Evolutionary conservation across 306 rosid species (phyloP), one percentile per base, ranked within the genome.

Genomic region (Sicyos baderoa): DNA sequence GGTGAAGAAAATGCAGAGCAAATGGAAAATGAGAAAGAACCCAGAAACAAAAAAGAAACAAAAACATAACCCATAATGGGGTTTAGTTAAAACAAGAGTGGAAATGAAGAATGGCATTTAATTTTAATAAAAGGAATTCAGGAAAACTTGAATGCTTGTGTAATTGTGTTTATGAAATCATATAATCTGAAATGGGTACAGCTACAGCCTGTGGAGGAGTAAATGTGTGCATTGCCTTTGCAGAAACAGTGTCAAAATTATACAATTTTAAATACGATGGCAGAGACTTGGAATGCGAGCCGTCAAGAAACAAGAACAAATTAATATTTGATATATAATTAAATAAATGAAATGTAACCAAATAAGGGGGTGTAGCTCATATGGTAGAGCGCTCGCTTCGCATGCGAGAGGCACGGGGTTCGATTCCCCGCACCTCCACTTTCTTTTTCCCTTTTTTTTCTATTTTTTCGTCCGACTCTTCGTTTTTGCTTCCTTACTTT

Each of bases 321-420:
- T 0, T 8, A 2, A 0, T 0, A 8, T 44, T 44, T 1, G 1
- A 44, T 9, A 44, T 8, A 25, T n/a, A n/a, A n/a, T 25, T 25
- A 25, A 25, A 25, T 1, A 25, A 25, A 1, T 1, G 29, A 25
- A 25, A 25, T 25, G 29, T 3, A 25, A 25, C 1, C 29, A 25
- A 25, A 25, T 1, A 25, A 1, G 89, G 91, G 91, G 87, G 76
- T 86, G 89, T 88, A 88, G 91, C 95, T 86, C 91, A 88, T 83
- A 80, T 86, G 95, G 95, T 88, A 86, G 91, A 86, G 91, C 88
- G 91, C 91, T 70, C 54, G 53, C 53, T 60, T 17, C 44, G 56
- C 73, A 72, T 72, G 76, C 76, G 76, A 72, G 76, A 72, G 76
- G 76, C 76, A 72, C 76, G 76, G 68, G 58, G 76, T 72, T 58